Evolutionary conservation across 805 yeast species (phyloP), one percentile per base, ranked within the genome.

Genomic region (Ogataea sp.): DNA sequence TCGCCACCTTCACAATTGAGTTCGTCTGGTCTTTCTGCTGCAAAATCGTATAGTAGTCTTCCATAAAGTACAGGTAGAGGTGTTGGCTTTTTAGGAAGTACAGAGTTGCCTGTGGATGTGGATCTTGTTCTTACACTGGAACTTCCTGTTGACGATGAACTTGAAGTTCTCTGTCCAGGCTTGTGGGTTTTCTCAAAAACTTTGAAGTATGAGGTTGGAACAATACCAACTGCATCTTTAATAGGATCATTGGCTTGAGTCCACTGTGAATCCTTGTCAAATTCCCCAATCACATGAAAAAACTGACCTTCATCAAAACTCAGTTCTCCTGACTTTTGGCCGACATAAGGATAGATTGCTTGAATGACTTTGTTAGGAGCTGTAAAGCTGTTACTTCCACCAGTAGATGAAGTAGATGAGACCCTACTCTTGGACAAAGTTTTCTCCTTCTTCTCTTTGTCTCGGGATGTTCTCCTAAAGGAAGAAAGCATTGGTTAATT

Each of bases 181-280:
- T 78, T 65, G 17, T 60, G 63, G 2, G 81, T 70, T 46, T 78
- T 70, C 43, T 75, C 78, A 49, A 89, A 78, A 15, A 78, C 80
- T 62, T 88, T 95, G 60, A 90, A 93, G 58, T 81, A 81, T 10
- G 79, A 65, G 32, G 78, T 78, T 4, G 97, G 97, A 1, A 93
- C 97, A 74, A 84, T 75, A 1, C 98, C 98, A 37, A 75, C 70
- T 21, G 72, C 63, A 49, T 81, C 76, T 26, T 83, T 77, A 35
- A 83, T 74, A 13, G 97, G 97, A 56, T 90, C 88, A 38, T 80
- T 77, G 2, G 95, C 97, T 52, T 86, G 88, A 52, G 78, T 86
- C 89, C 95, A 88, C 32, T 68, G 73, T 1, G 51, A 55, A 26
- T 44, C 47, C 4, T 42, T 39, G 11, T 60, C 51, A 47, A 78